A percentile compares a stretch with the other conserved stretches of the same genome.
phyloP scores from a whole-genome alignment of 768 basidiomycete genomes.

The Rhodotorula graminis region DNA sequence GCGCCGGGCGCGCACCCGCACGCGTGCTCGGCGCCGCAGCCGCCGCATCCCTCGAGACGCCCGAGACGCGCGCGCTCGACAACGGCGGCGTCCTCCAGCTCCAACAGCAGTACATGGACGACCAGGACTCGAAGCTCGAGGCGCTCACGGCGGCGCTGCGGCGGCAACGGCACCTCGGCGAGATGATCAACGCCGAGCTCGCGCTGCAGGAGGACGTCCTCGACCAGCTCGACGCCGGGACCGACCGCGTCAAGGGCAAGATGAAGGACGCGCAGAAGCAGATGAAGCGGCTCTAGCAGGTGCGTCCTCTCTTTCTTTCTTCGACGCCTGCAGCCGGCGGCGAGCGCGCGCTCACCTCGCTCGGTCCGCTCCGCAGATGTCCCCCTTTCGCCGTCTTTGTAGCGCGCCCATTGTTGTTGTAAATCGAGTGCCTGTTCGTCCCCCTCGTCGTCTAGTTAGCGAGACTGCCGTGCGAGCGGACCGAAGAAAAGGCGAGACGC shows the following conservation, averaged over 20 bases:
- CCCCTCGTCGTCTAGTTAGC: no score
- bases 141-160: conserved; percentile 74
- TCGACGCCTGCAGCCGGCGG: no score
- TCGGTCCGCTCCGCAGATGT: no score
- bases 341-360: no score
- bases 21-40: conserved; percentile 68
- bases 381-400: no score
- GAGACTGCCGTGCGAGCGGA: no score
- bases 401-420: no score
- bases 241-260: conserved; percentile 73
- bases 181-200: conserved; percentile 79
- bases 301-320: not conserved
- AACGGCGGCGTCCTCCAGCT: conserved; percentile 71
- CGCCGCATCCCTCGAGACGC: conserved; percentile 60
- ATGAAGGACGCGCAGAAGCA: conserved; percentile 74
- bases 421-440: no score
- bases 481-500: no score
- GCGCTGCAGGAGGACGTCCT: conserved; percentile 75
- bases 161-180: conserved; percentile 77
- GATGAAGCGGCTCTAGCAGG: conserved; percentile 60
- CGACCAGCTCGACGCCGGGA: conserved; percentile 68
- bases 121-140: conserved; percentile 77
- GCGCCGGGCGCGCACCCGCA: conserved; percentile 45
- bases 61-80: conserved; percentile 79
- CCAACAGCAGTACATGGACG: conserved; percentile 72